phyloP scores from a whole-genome alignment of 2,329 filamentous ascomycete genomes.

The Paracamarosporium sp. region DNA sequence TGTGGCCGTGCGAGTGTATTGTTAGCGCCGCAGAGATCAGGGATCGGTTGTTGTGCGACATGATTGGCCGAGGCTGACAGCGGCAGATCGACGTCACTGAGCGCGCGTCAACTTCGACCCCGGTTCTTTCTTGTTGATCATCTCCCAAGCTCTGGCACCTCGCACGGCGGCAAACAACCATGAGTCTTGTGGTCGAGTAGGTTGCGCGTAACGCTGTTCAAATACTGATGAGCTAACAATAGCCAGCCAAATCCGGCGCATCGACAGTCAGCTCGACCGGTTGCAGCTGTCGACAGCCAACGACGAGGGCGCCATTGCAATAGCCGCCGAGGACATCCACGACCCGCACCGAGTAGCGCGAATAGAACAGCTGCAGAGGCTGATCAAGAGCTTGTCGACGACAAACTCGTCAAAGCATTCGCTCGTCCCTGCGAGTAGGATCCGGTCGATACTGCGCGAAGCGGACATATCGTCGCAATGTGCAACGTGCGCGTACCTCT shows the following conservation, averaged over 20 bases:
- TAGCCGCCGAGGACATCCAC: slow-evolving; percentile 42
- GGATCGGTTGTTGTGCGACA: neutral
- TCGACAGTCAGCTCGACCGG: slow-evolving; percentile 65
- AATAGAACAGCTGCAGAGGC: slow-evolving; percentile 65
- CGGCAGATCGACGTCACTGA: slow-evolving; percentile 18
- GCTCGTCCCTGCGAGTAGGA: slow-evolving; percentile 62
- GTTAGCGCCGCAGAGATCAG: neutral
- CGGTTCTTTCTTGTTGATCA: slow-evolving; percentile 3
- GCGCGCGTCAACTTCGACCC: neutral
- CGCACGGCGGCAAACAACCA: slow-evolving; percentile 31
- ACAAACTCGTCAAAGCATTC: slow-evolving; percentile 69
- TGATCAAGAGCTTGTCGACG: slow-evolving; percentile 75
- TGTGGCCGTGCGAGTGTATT: no score
- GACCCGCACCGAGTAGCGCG: slow-evolving; percentile 54
- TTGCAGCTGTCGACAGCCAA: slow-evolving; percentile 56
- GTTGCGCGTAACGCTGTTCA: slow-evolving; percentile 15
- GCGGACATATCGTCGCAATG: slow-evolving; percentile 60
- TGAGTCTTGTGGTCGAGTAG: slow-evolving; percentile 53
- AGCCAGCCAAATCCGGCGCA: slow-evolving; percentile 60
- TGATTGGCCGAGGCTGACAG: slow-evolving; percentile 15
- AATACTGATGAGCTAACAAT: slow-evolving; percentile 10
- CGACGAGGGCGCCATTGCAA: slow-evolving; percentile 19
- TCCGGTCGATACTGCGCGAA: slow-evolving; percentile 68
- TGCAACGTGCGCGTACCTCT: slow-evolving; percentile 48
- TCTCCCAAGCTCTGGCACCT: neutral